These are phyloP conservation scores for Dipteronia sinensis DNA, from an alignment of 345 rosid species.

Conservation along the genomic window DNA sequence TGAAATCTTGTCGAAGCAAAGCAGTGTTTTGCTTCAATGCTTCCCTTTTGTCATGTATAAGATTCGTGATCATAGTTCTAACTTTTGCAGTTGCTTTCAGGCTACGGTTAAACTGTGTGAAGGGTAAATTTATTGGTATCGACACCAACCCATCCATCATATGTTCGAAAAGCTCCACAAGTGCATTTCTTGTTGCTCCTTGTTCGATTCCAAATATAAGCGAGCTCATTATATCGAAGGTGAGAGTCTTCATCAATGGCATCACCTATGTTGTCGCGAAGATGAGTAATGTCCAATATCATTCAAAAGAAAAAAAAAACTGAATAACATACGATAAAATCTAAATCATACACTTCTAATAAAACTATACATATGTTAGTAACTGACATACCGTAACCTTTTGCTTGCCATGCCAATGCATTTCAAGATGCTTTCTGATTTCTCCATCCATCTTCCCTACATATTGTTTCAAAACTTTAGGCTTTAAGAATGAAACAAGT, in stretches of 20 bases:
- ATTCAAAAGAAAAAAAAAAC: background rate
- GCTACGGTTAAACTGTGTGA: constrained; percentile 25
- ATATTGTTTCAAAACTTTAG: constrained; percentile 31
- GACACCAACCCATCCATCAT: constrained; percentile 29
- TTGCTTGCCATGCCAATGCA: constrained; percentile 42
- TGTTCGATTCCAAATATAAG: constrained; percentile 33
- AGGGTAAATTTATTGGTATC: constrained; percentile 32
- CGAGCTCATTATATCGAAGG: constrained; percentile 36
- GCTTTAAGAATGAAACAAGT: constrained; percentile 31
- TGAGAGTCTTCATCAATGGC: constrained; percentile 36
- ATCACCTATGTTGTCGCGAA: constrained; percentile 21
- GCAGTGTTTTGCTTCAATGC: constrained; percentile 10
- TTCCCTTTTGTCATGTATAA: constrained; percentile 6
- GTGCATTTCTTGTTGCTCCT: constrained; percentile 20
- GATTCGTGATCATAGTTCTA: background rate
- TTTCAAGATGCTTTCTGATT: constrained; percentile 24
- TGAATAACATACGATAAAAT: background rate
- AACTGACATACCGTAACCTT: constrained; percentile 22
- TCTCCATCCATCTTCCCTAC: constrained; percentile 38
- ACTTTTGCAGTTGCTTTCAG: background rate
- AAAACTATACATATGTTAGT: background rate
- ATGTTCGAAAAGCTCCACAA: constrained; percentile 19
- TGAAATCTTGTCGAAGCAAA: constrained; percentile 22
- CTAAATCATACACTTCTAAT: background rate
- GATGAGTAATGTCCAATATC: too few species aligned